Evolutionary conservation across 495 filamentous ascomycete genomes (phyloP).

Genomic region (Neurospora sp.): DNA sequence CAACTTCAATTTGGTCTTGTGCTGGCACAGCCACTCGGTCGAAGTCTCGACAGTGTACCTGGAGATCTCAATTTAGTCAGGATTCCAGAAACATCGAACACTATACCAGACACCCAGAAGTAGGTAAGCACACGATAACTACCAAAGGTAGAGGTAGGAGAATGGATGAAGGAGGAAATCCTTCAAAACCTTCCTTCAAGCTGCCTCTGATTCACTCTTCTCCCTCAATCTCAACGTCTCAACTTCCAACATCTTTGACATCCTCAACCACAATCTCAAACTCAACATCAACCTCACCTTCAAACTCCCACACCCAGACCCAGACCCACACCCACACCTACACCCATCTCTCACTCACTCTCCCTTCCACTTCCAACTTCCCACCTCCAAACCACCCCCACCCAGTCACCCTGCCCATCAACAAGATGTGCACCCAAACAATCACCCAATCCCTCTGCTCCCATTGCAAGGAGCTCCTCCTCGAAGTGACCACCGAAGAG

Average conservation of each 20-base stretch:
- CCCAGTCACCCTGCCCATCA: neutral
- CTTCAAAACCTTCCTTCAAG: neutral
- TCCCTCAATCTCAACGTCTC: neutral
- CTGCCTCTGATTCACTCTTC: neutral
- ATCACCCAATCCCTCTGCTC: neutral
- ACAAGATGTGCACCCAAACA: neutral
- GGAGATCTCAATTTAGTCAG: neutral
- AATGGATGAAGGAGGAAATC: too few species aligned
- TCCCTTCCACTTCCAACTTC: neutral
- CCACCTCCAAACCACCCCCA: neutral
- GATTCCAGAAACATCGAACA: neutral
- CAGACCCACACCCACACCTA: neutral
- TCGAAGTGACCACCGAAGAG: neutral
- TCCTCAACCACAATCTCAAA: neutral
- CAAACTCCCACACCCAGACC: neutral
- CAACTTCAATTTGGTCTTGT: neutral
- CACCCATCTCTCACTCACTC: neutral
- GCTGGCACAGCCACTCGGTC: neutral
- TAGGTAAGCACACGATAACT: neutral
- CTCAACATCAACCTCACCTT: neutral
- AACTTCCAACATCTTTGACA: neutral
- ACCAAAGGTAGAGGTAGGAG: too few species aligned
- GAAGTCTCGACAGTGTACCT: neutral
- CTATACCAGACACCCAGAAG: neutral
- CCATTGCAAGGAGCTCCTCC: neutral